Evolutionary conservation across 306 rosid species (phyloP).

Genomic region (Amphicarpaea edgeworthii): DNA sequence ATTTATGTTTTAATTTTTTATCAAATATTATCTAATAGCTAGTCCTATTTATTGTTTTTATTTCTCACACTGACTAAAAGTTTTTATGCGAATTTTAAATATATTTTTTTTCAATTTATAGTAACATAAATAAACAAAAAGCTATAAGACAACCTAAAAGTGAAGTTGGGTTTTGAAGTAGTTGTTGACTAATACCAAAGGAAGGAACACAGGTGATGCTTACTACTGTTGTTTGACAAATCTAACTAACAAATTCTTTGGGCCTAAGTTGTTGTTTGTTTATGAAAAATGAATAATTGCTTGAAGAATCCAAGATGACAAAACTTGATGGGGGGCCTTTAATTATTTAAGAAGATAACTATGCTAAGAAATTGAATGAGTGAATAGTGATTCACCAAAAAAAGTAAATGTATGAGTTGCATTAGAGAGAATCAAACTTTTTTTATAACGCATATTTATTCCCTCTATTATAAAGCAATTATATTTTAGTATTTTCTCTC

Average conservation of each 20-base stretch:
- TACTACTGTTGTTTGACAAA: constrained; percentile 39
- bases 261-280: constrained; percentile 36
- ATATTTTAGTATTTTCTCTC: background rate
- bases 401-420: background rate
- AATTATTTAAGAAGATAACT: constrained; percentile 8
- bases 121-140: background rate
- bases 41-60: too few relatives aligned
- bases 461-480: background rate
- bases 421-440: background rate
- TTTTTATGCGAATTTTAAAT: background rate
- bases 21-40: too few relatives aligned
- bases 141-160: background rate
- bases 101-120: background rate
- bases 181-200: constrained; percentile 22
- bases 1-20: too few relatives aligned
- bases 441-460: background rate
- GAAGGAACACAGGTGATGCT: constrained; percentile 1
- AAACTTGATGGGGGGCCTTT: background rate
- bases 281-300: constrained; percentile 14
- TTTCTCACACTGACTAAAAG: too few relatives aligned
- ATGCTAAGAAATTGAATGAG: background rate
- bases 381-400: too few relatives aligned
- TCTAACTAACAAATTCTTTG: constrained; percentile 37
- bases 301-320: constrained; percentile 17
- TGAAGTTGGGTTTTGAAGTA: background rate